Evolutionary conservation across 148 eudicot species (phyloP).

Genomic region (Agrostemma githago): DNA sequence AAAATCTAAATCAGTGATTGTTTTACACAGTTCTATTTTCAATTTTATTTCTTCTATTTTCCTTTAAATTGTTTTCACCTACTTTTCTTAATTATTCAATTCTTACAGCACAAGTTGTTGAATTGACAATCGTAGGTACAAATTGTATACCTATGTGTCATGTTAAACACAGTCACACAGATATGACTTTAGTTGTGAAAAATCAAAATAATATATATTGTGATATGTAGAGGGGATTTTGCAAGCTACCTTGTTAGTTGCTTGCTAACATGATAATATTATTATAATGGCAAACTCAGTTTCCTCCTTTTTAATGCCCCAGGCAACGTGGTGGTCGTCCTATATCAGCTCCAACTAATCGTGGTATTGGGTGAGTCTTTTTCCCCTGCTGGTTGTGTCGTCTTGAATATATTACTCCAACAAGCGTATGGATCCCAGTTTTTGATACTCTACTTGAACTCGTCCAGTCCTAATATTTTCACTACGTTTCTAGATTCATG

Average conservation of each 20-base stretch:
- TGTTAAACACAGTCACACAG: neutral
- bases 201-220: neutral
- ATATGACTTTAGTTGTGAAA: neutral
- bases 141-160: neutral
- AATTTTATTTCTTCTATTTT: no score
- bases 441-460: neutral
- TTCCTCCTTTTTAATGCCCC: constrained; percentile 25
- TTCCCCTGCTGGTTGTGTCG: neutral
- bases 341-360: constrained; percentile 34
- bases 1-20: neutral
- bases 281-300: neutral
- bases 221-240: neutral
- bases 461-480: no score
- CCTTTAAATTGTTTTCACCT: no score
- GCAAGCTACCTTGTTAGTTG: neutral
- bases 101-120: neutral
- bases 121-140: neutral
- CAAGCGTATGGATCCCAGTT: neutral
- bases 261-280: neutral
- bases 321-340: constrained; percentile 52
- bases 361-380: constrained; percentile 44
- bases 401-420: neutral
- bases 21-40: neutral
- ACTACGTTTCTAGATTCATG: no score
- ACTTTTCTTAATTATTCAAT: no score